Conservation (phyloP, 345 rosid genomes). For the Dipteronia dyeriana region DNA sequence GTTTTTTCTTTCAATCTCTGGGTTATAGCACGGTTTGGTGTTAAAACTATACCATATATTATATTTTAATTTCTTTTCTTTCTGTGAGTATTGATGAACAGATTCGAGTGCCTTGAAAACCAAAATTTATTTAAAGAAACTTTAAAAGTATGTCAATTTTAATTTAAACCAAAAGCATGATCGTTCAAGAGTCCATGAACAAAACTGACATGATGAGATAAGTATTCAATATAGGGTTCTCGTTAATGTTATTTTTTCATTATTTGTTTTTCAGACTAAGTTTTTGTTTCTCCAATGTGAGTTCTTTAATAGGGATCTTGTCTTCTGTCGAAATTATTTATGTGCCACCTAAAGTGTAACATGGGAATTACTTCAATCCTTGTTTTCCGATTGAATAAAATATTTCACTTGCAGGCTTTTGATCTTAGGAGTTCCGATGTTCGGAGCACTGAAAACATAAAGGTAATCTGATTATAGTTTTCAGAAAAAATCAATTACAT, state of each 20-base stretch:
- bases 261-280: background rate
- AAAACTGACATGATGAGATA: background rate
- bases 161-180: background rate
- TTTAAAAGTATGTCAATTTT: background rate
- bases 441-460: constrained; percentile 31
- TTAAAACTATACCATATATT: background rate
- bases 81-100: background rate
- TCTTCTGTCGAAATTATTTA: background rate
- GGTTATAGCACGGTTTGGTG: background rate
- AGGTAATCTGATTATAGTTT: constrained; percentile 51
- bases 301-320: background rate
- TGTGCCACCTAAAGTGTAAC: no score
- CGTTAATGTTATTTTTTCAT: background rate
- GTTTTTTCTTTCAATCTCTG: background rate
- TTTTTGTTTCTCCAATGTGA: background rate
- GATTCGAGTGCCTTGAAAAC: background rate
- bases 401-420: constrained; percentile 59
- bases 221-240: background rate
- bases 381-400: background rate
- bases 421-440: constrained; percentile 72
- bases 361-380: constrained; percentile 8
- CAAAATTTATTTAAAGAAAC: background rate
- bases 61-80: background rate
- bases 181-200: background rate
- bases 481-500: constrained; percentile 10